These are phyloP conservation scores for Aspergillus indologenus DNA, from an alignment of 495 filamentous ascomycete genomes.

Conservation along the genomic window DNA sequence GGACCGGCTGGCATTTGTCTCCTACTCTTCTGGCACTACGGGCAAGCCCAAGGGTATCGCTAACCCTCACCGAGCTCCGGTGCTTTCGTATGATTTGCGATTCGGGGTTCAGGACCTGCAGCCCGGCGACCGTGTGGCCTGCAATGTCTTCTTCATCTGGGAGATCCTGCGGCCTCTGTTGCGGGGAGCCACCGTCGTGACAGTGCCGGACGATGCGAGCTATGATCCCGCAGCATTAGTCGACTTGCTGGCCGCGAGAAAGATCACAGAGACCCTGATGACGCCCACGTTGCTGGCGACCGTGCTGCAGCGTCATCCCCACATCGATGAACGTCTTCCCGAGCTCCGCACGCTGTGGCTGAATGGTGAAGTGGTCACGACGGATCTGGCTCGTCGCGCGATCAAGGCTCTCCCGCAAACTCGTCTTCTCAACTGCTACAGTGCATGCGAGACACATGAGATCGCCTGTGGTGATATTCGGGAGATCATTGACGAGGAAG, in stretches of 20 bases:
- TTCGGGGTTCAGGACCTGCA: slow-evolving; percentile 59
- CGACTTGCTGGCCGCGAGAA: slow-evolving; percentile 55
- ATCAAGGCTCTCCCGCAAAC: slow-evolving; percentile 59
- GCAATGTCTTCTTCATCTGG: slow-evolving; percentile 75
- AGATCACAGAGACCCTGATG: slow-evolving; percentile 68
- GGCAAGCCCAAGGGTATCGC: slow-evolving; percentile 69
- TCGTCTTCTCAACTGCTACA: slow-evolving; percentile 67
- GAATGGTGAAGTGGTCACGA: slow-evolving; percentile 69
- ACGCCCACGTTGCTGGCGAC: slow-evolving; percentile 68
- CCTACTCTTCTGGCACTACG: slow-evolving; percentile 65
- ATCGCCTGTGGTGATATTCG: slow-evolving; percentile 67
- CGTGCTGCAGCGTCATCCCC: slow-evolving; percentile 56
- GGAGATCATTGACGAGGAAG: slow-evolving; percentile 53
- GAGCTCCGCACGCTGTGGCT: slow-evolving; percentile 62
- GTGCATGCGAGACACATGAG: slow-evolving; percentile 70
- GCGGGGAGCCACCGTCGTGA: slow-evolving; percentile 63
- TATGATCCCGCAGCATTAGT: slow-evolving; percentile 66
- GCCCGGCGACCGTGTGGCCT: slow-evolving; percentile 65
- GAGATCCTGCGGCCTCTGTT: slow-evolving; percentile 69
- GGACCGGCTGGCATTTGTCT: slow-evolving; percentile 62
- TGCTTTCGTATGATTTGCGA: slow-evolving; percentile 62
- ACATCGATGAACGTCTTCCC: slow-evolving; percentile 54
- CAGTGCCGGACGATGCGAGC: slow-evolving; percentile 63
- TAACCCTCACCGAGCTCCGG: slow-evolving; percentile 63
- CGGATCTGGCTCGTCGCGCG: slow-evolving; percentile 59